A percentile compares a stretch with the other conserved stretches of the same genome.
These are phyloP conservation scores for Neonothopanus nambi DNA, from an alignment of 1,284 basidiomycete species.

Conservation along the genomic window DNA sequence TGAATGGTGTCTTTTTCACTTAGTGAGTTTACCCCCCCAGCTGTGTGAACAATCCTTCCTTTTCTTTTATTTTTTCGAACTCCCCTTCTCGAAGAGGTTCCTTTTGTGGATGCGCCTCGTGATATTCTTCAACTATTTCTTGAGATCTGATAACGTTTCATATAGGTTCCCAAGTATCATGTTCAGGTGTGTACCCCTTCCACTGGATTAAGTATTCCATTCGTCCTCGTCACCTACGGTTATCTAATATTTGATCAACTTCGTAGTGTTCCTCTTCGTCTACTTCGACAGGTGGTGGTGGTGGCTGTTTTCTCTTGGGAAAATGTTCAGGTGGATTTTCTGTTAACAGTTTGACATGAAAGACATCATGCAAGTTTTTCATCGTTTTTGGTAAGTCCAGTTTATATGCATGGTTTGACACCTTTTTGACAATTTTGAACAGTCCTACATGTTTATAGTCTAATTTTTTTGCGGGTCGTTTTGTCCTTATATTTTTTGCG, in stretches of 20 bases:
- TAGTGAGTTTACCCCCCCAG: too few relatives aligned
- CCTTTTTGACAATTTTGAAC: too few relatives aligned
- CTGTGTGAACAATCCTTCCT: too few relatives aligned
- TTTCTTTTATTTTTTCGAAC: too few relatives aligned
- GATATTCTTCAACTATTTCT: too few relatives aligned
- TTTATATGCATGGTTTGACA: slow-evolving; percentile 17
- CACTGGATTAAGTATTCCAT: slow-evolving; percentile 22
- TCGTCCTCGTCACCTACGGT: slow-evolving; percentile 9
- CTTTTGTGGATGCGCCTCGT: too few relatives aligned
- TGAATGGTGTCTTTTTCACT: too few relatives aligned
- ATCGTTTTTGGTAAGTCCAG: slow-evolving; percentile 12
- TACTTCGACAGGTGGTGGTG: slow-evolving; percentile 1
- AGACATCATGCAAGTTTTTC: slow-evolving; percentile 19
- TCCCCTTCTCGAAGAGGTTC: too few relatives aligned
- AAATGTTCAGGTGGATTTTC: slow-evolving; percentile 7
- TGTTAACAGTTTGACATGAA: slow-evolving; percentile 18
- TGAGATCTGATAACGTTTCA: too few relatives aligned
- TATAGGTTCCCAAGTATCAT: slow-evolving; percentile 20
- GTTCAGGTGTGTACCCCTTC: slow-evolving; percentile 17
- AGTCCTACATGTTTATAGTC: too few relatives aligned
- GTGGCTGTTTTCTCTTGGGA: background rate
- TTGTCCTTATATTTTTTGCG: slow-evolving; percentile 9
- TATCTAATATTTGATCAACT: slow-evolving; percentile 23
- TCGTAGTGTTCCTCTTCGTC: slow-evolving; percentile 13
- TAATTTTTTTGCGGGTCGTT: too few relatives aligned